Percentiles rank a stretch among this genome's conserved stretches.
phyloP scores from a whole-genome alignment of 768 basidiomycete genomes.

The Amanita pseudoporphyria region DNA sequence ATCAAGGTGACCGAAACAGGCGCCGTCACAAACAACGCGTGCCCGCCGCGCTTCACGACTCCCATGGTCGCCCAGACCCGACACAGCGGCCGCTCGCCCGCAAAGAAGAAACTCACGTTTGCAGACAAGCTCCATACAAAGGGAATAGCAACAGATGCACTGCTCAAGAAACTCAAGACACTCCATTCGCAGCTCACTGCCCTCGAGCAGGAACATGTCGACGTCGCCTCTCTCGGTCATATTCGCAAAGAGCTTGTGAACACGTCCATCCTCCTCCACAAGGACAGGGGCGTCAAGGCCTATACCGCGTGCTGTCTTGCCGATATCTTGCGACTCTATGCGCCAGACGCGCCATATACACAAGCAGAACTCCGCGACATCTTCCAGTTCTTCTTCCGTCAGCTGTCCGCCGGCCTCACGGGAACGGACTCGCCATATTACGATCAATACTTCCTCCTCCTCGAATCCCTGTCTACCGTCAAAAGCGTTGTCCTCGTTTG shows the following conservation, averaged over 20 bases:
- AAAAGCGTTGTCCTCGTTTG: slow-evolving; percentile 92
- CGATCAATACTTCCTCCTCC: slow-evolving; percentile 88
- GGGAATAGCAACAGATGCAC: slow-evolving; percentile 67
- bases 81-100: slow-evolving; percentile 38
- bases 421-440: slow-evolving; percentile 78
- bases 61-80: slow-evolving; percentile 71
- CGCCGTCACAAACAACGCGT: slow-evolving; percentile 31
- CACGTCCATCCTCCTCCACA: slow-evolving; percentile 80
- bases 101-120: slow-evolving; percentile 61
- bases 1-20: slow-evolving; percentile 3
- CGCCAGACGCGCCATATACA: slow-evolving; percentile 95
- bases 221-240: slow-evolving; percentile 56
- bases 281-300: slow-evolving; percentile 93
- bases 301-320: slow-evolving; percentile 92
- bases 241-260: slow-evolving; percentile 75
- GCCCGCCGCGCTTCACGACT: slow-evolving; percentile 9
- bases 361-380: slow-evolving; percentile 86
- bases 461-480: slow-evolving; percentile 88
- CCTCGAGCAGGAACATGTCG: slow-evolving; percentile 83
- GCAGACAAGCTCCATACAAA: slow-evolving; percentile 75
- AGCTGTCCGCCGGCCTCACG: slow-evolving; percentile 68
- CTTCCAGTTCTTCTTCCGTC: slow-evolving; percentile 92
- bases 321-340: slow-evolving; percentile 87
- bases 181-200: slow-evolving; percentile 70
- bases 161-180: slow-evolving; percentile 78